Base-by-base conservation (phyloP, 192 early-diverging fungal species). In the Pilobolus umbonatus region DNA sequence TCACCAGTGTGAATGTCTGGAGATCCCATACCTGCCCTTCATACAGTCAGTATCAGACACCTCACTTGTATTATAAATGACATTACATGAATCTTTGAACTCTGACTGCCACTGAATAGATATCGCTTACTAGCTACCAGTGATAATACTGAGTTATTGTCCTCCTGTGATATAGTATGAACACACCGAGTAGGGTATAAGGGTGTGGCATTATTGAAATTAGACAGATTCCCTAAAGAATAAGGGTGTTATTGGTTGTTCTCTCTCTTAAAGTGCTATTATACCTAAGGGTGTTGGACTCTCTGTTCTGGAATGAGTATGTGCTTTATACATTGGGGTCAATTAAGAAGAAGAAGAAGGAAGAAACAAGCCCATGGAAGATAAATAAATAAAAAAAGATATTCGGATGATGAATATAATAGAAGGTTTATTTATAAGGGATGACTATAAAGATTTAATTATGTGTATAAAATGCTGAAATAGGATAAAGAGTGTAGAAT, bases 101-200 rank as follows among this genome's bases (percentile, higher is more conserved):
- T 78, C 62, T 89, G 85, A 22, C 82, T 78, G 5, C 87, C 87
- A 67, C 84, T 84, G 57, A 87, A 86, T 9, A 89, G 67, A 43
- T 81, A 71, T 9, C 69, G 57, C 35, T 69, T 57, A 26, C 68
- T 85, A 11, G 79, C 76, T 14, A 83, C 85, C 24, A 89, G 57
- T 15, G 87, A 79, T 8, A 89, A 74, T 4, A 86, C 79, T 1
- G 87, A 78, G 17, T 56, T 64, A 29, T 82, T 63, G 30, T 76
- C 74, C 8, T 80, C 73, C 55, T 78, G 78, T 9, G 72, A 76
- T 15, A 83, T 55, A 0, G 74, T 79, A 39, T 83, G 80, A 11
- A 68, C 53, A 46, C 78, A 78, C 22, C 60, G 60, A 8, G 68
- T 50, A 25, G 40, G 60, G 2, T 52, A 24, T 2, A 32, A 29